Conservation (phyloP, 2,329 filamentous ascomycete species). For the Madurella fahalii region DNA sequence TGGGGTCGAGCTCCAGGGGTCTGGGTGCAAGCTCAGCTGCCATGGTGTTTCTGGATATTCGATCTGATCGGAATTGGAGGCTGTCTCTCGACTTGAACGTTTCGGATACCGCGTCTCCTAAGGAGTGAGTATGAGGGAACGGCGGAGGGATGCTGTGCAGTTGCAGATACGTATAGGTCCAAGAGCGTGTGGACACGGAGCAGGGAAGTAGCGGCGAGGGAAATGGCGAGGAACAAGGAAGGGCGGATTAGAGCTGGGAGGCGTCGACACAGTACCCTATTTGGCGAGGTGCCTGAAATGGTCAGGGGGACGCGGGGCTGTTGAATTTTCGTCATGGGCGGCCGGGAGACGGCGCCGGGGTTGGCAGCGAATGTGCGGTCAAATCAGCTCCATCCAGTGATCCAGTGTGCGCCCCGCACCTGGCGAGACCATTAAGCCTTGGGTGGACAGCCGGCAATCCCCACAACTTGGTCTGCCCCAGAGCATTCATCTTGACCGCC, state of each 20-base stretch:
- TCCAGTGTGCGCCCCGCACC: conserved; percentile 6
- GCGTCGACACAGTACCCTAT: not conserved
- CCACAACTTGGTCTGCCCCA: too few relatives aligned
- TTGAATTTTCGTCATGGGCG: conserved; percentile 21
- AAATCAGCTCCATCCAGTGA: not conserved
- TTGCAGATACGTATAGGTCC: not conserved
- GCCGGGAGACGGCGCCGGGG: conserved; percentile 7
- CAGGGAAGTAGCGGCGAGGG: conserved; percentile 4
- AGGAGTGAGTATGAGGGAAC: not conserved
- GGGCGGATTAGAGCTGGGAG: not conserved
- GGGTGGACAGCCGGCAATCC: too few relatives aligned
- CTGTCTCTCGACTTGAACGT: not conserved
- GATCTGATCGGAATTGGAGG: not conserved
- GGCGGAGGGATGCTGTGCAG: not conserved
- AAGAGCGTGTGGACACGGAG: not conserved
- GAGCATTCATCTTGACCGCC: too few relatives aligned
- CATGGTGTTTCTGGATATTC: conserved; percentile 9
- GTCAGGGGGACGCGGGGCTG: conserved; percentile 8
- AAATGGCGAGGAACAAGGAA: not conserved
- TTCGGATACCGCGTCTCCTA: not conserved
- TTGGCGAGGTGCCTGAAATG: conserved; percentile 18
- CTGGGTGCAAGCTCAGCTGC: conserved; percentile 15
- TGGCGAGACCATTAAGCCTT: not conserved
- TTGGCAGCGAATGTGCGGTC: conserved; percentile 9
- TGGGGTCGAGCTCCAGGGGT: conserved; percentile 65